These are phyloP conservation scores for Prunus yedoensis DNA, from an alignment of 331 rosid species.

Conservation along the genomic window DNA sequence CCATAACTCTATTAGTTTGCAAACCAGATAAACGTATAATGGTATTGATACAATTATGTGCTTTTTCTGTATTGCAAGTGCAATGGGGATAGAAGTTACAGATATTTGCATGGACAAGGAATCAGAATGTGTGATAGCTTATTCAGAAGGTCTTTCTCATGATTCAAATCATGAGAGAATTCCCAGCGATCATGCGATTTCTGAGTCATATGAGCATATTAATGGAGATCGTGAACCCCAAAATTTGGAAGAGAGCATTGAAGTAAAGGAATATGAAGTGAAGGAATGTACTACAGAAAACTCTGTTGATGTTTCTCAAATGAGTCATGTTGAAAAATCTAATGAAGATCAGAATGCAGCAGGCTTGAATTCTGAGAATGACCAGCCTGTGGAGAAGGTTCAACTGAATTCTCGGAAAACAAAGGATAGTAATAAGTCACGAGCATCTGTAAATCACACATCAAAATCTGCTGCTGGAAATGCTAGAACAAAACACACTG, in stretches of 20 bases:
- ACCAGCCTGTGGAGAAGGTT: conserved; percentile 35
- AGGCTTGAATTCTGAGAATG: conserved; percentile 39
- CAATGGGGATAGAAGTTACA: conserved; percentile 72
- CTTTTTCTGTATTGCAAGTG: conserved; percentile 43
- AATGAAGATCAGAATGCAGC: conserved; percentile 36
- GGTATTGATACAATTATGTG: conserved; percentile 3
- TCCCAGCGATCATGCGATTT: conserved; percentile 37
- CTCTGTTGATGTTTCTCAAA: conserved; percentile 45
- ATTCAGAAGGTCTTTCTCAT: conserved; percentile 55
- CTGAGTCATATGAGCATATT: conserved; percentile 61
- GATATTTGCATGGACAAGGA: conserved; percentile 87
- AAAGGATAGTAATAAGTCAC: conserved; percentile 45
- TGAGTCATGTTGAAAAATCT: conserved; percentile 30
- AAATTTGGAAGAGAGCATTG: conserved; percentile 68
- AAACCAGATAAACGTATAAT: neutral
- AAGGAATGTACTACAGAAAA: conserved; percentile 92
- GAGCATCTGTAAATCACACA: conserved; percentile 44
- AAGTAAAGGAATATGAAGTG: conserved; percentile 83
- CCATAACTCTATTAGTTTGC: neutral
- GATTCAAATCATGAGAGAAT: conserved; percentile 51
- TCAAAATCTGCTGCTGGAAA: conserved; percentile 52
- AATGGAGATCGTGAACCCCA: conserved; percentile 55
- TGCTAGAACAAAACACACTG: conserved; percentile 62
- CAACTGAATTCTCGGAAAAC: conserved; percentile 37
- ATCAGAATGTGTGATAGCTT: conserved; percentile 68